Conservation (phyloP, 305 asterid species). For the Ajuga reptans region DNA sequence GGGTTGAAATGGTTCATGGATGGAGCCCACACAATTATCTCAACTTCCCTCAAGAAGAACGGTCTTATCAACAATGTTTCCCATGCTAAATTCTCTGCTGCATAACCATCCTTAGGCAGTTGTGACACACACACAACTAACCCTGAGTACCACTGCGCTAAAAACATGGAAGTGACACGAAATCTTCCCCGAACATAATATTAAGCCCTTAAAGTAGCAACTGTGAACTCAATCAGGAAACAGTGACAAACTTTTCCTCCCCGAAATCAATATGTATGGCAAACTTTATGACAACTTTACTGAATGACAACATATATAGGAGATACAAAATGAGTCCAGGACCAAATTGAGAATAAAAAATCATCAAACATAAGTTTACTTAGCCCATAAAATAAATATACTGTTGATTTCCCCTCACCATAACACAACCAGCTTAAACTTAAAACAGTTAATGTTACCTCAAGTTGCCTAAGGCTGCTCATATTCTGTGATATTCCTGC, state of each 20-base stretch:
- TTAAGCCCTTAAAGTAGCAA: not conserved
- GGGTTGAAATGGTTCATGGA: not conserved
- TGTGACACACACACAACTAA: not conserved
- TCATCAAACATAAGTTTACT: not conserved
- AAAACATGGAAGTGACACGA: not conserved
- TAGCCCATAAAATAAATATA: not conserved
- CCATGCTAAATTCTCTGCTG: not conserved
- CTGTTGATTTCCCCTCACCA: not conserved
- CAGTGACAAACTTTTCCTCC: not conserved
- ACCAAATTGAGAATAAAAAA: not conserved
- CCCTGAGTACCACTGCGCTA: constrained; percentile 5
- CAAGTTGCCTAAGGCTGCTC: constrained; percentile 98
- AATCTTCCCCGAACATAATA: not conserved
- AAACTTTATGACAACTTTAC: not conserved
- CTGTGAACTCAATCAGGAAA: constrained; percentile 4
- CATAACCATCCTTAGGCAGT: not conserved
- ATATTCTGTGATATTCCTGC: constrained; percentile 74
- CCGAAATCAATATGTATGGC: not conserved
- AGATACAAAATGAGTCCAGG: not conserved
- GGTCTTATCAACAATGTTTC: not conserved
- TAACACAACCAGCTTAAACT: not conserved
- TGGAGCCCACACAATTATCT: not conserved
- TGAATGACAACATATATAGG: not conserved
- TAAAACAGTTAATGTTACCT: constrained; percentile 42
- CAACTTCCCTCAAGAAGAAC: not conserved